Conservation (phyloP, 1,139 yeast species). For the Debaryomycetaceae sp. region DNA sequence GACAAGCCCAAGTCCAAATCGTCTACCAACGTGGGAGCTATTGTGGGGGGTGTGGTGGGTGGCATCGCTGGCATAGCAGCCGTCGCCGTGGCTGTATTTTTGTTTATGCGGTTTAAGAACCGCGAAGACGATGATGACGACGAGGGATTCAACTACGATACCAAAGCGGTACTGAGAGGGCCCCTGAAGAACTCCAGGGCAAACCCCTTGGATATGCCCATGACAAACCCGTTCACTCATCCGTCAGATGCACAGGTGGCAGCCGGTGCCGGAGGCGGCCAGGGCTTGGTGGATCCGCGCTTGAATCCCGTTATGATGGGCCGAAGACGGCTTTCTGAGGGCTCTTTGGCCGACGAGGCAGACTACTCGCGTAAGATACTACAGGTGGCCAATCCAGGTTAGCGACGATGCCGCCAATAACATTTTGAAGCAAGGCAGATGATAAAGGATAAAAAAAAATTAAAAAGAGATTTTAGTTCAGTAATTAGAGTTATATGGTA, state of each 20-base stretch:
- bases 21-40: constrained; percentile 44
- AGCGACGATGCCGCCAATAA: constrained; percentile 4
- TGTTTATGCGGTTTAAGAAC: constrained; percentile 43
- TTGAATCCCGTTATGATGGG: constrained; percentile 69
- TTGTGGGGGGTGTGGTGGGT: constrained; percentile 69
- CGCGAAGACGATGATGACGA: constrained; percentile 44
- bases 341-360: constrained; percentile 72
- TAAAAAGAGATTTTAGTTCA: constrained; percentile 1
- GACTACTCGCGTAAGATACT: constrained; percentile 71
- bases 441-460: constrained; percentile 1
- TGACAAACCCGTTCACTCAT: constrained; percentile 57
- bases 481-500: constrained; percentile 3
- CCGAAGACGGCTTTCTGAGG: constrained; percentile 68
- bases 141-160: constrained; percentile 36
- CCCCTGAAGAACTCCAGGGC: constrained; percentile 18
- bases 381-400: constrained; percentile 72
- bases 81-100: constrained; percentile 41
- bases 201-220: constrained; percentile 39
- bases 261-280: constrained; percentile 13
- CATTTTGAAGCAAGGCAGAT: not conserved
- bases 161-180: constrained; percentile 16
- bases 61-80: constrained; percentile 48
- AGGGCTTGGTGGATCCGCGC: constrained; percentile 46
- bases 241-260: constrained; percentile 33
- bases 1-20: constrained; percentile 12